Base-by-base conservation (phyloP, 2,329 filamentous ascomycete genomes). In the Trichoderma hamatum region DNA sequence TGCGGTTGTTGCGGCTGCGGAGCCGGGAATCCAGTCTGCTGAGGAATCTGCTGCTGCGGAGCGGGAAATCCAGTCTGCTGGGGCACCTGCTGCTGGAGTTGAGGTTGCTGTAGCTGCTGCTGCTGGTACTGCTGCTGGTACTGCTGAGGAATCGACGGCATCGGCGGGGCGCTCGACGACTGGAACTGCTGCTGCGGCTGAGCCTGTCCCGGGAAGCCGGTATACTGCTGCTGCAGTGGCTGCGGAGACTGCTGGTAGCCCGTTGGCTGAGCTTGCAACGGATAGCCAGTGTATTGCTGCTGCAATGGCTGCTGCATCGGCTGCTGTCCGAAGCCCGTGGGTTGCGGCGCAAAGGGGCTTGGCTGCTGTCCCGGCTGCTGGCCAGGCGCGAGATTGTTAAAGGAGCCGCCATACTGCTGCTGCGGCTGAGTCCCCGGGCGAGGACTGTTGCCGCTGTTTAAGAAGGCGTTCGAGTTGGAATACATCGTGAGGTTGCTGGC, bases 401-500 rank as follows among this genome's bases (percentile, higher is more conserved):
- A 86, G 71, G 84, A 82, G 77, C 82, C 80, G 73, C 84, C 84
- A 82, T 84, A 87, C 74, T 88, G 88, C 76, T 86, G 61, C 19
- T 55, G 52, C 26, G 30, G 34, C 21, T 52, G 49, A 5, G 88
- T 87, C 66, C 89, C 88, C 61, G 91, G 92, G 70, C 90, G 91
- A 79, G 91, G 88, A 84, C 86, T 91, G 78, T 90, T 93, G 80
- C 86, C 88, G 81, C 93, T 93, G 81, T 93, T 93, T 76, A 97
- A 83, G 81, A 90, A 97, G 72, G 92, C 90, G 84, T 92, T 96
- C 73, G 93, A 92, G 79, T 91, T 93, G 73, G 93, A 96, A 83
- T 93, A 98, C 95, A 97, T 97, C 81, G 76, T 71, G 72, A 56
- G 62, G 13, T 3, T 26, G 58, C 13, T 13, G 32, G 19, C 11